Evolutionary conservation across 805 yeast species (phyloP), one percentile per base, ranked within the genome.

Genomic region (Spathaspora sp.): DNA sequence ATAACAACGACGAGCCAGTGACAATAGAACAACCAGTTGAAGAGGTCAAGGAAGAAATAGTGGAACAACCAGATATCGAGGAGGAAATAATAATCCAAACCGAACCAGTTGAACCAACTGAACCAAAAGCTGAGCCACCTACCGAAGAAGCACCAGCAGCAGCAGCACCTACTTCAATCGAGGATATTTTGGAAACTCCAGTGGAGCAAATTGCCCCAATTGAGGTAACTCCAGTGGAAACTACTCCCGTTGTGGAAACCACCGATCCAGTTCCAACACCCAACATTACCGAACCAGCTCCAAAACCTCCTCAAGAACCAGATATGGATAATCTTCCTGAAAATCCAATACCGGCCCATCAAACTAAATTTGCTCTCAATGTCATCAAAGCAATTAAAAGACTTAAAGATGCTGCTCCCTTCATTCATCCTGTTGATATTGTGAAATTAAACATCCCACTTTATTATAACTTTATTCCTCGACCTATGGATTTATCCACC

Each of bases 401-500:
- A 55, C 78, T 93, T 62, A 89, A 91, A 68, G 99, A 94, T 70
- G 96, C 98, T 1, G 82, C 77, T 14, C 98, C 98, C 1, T 94
- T 94, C 64, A 64, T 89, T 44, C 81, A 76, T 48, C 99, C 99
- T 0, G 99, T 94, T 18, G 98, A 94, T 66, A 87, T 81, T 2
- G 85, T 87, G 47, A 90, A 89, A 64, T 80, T 90, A 55, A 90
- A 92, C 62, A 88, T 94, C 51, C 99, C 99, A 2, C 83, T 87
- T 56, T 94, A 94, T 67, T 89, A 86, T 67, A 91, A 90, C 60
- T 83, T 81, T 62, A 83, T 94, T 61, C 78, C 81, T 57, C 77
- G 86, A 61, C 99, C 99, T 40, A 94, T 94, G 97, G 98, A 93
- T 67, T 74, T 94, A 32, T 80, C 92, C 3, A 90, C 97, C 1